Conservation (phyloP, 305 asterid genomes). For the Solanum chacoense region DNA sequence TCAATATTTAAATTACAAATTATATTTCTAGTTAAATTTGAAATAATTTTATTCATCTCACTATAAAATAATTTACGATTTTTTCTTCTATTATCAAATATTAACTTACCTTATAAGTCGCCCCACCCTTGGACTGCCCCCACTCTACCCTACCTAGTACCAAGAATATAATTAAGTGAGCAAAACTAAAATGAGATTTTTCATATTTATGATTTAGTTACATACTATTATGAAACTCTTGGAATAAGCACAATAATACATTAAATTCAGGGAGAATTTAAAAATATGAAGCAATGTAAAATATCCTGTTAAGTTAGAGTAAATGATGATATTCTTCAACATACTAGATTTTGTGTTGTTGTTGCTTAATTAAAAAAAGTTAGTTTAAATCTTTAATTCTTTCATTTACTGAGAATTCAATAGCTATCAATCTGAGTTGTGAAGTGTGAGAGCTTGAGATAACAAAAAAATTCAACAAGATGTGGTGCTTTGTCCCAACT, state of each 20-base stretch:
- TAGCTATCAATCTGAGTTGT: background rate
- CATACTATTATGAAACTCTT: background rate
- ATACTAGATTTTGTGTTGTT: background rate
- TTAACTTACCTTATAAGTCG: background rate
- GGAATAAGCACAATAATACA: background rate
- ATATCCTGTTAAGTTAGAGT: background rate
- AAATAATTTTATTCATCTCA: background rate
- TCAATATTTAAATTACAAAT: too few relatives aligned
- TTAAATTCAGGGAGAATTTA: background rate
- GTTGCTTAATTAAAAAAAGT: background rate
- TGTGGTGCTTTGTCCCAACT: background rate
- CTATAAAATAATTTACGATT: background rate
- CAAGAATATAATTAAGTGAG: background rate
- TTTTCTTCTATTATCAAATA: background rate
- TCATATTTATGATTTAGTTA: background rate
- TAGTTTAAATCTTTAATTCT: background rate
- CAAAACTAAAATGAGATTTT: background rate
- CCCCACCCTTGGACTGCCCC: background rate
- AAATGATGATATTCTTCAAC: background rate
- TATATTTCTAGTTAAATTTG: background rate
- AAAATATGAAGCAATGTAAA: background rate
- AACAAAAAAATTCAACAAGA: background rate
- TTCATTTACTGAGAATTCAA: background rate
- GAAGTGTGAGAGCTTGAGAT: background rate
- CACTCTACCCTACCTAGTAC: background rate